Conservation (phyloP, 2,329 filamentous ascomycete species). For the Thermochaetoides dissita region DNA sequence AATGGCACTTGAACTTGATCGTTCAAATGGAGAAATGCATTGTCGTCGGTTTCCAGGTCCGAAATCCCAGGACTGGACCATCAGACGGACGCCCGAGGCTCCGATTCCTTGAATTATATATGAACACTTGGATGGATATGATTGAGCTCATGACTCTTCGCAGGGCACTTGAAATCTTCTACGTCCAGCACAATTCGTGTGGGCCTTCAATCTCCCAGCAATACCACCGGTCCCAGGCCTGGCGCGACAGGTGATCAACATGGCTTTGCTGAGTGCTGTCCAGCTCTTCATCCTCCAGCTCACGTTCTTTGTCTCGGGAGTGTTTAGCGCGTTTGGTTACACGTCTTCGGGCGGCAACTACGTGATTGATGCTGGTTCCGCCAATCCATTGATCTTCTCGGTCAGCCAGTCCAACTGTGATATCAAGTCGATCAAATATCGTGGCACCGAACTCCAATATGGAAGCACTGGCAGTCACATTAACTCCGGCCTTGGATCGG, state of each 20-base stretch:
- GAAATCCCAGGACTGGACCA: too few relatives aligned
- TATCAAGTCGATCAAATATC: constrained; percentile 48
- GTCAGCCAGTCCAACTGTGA: constrained; percentile 43
- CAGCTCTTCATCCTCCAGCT: constrained; percentile 9
- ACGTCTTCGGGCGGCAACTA: constrained; percentile 27
- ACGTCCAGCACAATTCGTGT: too few relatives aligned
- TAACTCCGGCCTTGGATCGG: constrained; percentile 42
- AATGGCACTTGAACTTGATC: constrained; percentile 5
- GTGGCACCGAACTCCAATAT: constrained; percentile 46
- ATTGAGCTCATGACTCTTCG: too few relatives aligned
- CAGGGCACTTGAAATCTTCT: too few relatives aligned
- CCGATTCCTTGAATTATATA: too few relatives aligned
- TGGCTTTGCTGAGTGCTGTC: constrained; percentile 9
- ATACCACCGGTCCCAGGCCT: background rate
- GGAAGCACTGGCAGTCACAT: constrained; percentile 38
- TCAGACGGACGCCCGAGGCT: too few relatives aligned
- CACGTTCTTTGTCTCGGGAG: constrained; percentile 12
- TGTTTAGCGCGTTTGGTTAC: constrained; percentile 28
- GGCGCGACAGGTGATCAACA: constrained; percentile 5
- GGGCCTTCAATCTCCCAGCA: background rate
- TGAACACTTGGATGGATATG: too few relatives aligned
- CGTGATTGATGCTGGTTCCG: constrained; percentile 32
- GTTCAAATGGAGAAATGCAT: too few relatives aligned
- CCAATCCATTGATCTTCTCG: constrained; percentile 35
- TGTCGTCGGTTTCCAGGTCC: too few relatives aligned